Evolutionary conservation across 139 green algal genomes (phyloP), one percentile per base, ranked within the genome.

Genomic region (Marvania coccoides): DNA sequence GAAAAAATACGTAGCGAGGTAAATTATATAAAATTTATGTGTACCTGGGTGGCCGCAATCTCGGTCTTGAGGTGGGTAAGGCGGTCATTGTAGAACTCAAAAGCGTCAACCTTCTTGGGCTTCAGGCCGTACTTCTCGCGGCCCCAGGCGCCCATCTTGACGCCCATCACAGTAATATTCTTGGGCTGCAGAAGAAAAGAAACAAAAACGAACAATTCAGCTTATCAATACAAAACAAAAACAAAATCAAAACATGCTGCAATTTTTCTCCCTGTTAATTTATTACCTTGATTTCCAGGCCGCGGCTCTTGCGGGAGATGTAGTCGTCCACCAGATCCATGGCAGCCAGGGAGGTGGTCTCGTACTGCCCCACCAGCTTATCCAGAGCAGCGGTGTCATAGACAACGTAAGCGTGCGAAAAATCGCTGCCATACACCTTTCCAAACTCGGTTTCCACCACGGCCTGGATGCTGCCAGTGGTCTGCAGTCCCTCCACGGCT

Each of bases 61-160:
- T 71, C 38, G 3, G 56, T 35, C 46, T 58, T 58, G 61, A 86
- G 74, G 47, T 75, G 40, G 14, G 74, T 38, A 30, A 91, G 76
- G 7, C 70, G 70, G 31, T 78, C 59, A 2, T 58, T 67, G 46
- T 76, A 72, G 61, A 83, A 87, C 34, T 79, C 63, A 47, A 88
- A 62, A 2, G 58, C 51, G 47, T 85, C 80, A 31, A 87, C 73
- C 58, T 83, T 84, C 3, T 69, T 61, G 3, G 75, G 69, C 66
- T 81, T 81, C 13, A 73, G 26, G 29, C 77, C 77, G 39, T 88
- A 91, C 45, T 65, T 70, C 39, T 83, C 61, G 3, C 53, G 59
- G 31, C 80, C 84, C 84, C 84, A 91, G 4, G 39, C 38, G 28
- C 81, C 72, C 60, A 72, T 71, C 54, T 69, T 56, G 1, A 67